Evolutionary conservation across 257 asterid genomes (phyloP).

Genomic region (Paraleonurus japonicus): DNA sequence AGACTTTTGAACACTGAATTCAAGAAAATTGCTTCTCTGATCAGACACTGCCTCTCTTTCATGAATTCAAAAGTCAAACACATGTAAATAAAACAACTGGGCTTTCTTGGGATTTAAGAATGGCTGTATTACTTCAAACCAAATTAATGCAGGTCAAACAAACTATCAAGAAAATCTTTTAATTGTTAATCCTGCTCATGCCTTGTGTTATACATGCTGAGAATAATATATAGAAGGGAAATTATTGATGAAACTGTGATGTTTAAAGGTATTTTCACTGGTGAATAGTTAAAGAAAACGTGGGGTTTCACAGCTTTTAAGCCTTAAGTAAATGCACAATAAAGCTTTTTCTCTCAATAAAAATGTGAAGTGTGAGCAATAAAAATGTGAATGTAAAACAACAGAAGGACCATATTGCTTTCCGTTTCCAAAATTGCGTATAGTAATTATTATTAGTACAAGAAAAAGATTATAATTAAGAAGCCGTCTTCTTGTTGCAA

Average conservation of each 20-base stretch:
- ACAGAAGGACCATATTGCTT: background rate
- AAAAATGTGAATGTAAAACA: slow-evolving; percentile 5
- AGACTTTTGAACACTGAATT: background rate
- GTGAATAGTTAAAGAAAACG: slow-evolving; percentile 4
- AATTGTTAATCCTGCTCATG: background rate
- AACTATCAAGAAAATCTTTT: slow-evolving; percentile 3
- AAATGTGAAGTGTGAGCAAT: slow-evolving; percentile 19
- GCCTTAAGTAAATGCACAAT: slow-evolving; percentile 17
- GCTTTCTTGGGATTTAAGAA: slow-evolving; percentile 28
- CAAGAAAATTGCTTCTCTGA: slow-evolving; percentile 26
- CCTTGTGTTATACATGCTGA: background rate
- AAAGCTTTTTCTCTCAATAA: background rate
- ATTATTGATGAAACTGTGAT: slow-evolving; percentile 1
- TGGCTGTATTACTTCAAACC: slow-evolving; percentile 7
- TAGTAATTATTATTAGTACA: background rate
- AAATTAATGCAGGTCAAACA: background rate
- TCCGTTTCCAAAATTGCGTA: background rate
- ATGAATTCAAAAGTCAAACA: slow-evolving; percentile 24
- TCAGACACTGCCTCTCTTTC: slow-evolving; percentile 8
- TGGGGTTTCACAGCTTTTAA: background rate
- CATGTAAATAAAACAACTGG: slow-evolving; percentile 18
- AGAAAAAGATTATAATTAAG: background rate
- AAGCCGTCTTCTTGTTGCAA: slow-evolving; percentile 2
- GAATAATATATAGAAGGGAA: background rate
- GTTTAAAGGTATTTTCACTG: background rate